These are phyloP conservation scores for Basipetospora chlamydospora DNA, from an alignment of 2,329 filamentous ascomycete genomes.

Conservation along the genomic window DNA sequence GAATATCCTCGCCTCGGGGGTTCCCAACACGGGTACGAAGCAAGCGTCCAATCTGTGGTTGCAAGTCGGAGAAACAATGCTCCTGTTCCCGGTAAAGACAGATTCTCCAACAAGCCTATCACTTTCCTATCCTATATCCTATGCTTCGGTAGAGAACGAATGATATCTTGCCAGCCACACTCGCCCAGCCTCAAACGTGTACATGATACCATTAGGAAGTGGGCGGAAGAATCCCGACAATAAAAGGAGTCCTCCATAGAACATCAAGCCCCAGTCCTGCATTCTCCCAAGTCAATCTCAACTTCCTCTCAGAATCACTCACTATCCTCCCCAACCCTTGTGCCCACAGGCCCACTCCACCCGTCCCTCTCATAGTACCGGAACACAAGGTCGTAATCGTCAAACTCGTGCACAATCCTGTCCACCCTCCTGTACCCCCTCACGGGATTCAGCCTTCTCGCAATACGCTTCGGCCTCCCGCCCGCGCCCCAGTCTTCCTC, in stretches of 20 bases:
- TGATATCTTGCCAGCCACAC: no score
- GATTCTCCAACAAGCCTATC: no score
- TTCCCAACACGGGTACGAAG: no score
- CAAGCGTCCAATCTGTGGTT: no score
- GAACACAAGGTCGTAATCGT: conserved; percentile 94
- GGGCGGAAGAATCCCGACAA: no score
- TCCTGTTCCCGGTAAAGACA: no score
- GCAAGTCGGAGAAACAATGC: no score
- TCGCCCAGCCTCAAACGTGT: no score
- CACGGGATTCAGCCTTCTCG: conserved; percentile 43
- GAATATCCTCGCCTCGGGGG: no score
- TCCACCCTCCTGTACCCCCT: conserved; percentile 80
- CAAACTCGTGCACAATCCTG: conserved; percentile 90
- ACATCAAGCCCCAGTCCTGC: not conserved
- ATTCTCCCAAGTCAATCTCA: not conserved
- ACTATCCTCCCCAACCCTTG: conserved; percentile 41
- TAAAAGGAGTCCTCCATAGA: not conserved
- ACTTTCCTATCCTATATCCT: no score
- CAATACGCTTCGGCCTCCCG: conserved; percentile 36
- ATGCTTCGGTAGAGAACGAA: no score
- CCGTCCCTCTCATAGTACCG: conserved; percentile 88
- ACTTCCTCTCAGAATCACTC: conserved; percentile 13
- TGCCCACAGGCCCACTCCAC: conserved; percentile 42
- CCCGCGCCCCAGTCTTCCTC: conserved; percentile 22
- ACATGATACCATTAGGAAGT: no score